These are phyloP conservation scores for Irpex lacteus DNA, from an alignment of 1,284 basidiomycete genomes.

Conservation along the genomic window DNA sequence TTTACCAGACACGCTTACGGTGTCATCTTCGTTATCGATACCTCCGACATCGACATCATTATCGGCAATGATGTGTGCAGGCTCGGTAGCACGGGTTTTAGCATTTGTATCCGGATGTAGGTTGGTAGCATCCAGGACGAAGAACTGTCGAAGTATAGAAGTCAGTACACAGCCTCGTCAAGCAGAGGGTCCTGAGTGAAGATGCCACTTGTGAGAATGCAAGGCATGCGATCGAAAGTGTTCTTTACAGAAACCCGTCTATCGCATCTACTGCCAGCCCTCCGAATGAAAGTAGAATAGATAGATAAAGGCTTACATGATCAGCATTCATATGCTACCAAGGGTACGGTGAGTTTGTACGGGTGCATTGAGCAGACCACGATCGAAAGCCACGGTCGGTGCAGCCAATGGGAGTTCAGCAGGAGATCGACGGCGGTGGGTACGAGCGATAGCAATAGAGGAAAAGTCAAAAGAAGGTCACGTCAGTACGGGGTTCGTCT, in stretches of 20 bases:
- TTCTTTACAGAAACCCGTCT: neutral
- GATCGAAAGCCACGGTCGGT: too few species aligned
- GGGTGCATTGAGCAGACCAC: neutral
- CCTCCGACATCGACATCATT: too few species aligned
- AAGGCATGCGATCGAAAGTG: too few species aligned
- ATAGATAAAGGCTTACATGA: constrained; percentile 47
- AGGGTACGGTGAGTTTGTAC: neutral
- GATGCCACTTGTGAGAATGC: too few species aligned
- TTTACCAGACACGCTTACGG: constrained; percentile 14
- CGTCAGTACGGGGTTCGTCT: constrained; percentile 6
- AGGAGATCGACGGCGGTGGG: neutral
- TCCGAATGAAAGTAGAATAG: neutral
- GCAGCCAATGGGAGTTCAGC: too few species aligned
- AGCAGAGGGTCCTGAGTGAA: neutral
- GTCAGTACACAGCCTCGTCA: neutral
- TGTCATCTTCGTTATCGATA: neutral
- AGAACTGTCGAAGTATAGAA: constrained; percentile 43
- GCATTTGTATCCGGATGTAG: neutral
- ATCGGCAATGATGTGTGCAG: too few species aligned
- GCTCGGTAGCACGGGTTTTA: neutral
- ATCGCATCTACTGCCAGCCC: neutral
- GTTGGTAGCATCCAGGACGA: constrained; percentile 49
- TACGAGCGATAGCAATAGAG: neutral
- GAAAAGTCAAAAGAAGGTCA: constrained; percentile 3
- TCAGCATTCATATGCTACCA: constrained; percentile 74